Conservation (phyloP, 352 stramenopile species). For the Phytophthora gonapodyides region DNA sequence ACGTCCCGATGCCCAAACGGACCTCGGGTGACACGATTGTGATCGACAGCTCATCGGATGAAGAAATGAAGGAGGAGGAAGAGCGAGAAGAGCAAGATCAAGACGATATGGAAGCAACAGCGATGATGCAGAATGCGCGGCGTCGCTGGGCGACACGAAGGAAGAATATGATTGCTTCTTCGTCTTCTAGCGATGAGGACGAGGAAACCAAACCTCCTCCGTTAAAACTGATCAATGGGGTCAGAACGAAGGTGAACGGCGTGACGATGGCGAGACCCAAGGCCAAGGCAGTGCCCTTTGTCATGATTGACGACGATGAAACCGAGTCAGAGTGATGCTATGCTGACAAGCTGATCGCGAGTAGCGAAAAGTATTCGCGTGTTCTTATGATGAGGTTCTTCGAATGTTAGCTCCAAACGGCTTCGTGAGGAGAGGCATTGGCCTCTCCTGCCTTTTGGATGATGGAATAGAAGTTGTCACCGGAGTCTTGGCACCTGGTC, state of each 20-base stretch:
- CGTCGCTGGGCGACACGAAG: conserved; percentile 19
- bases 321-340: conserved; percentile 39
- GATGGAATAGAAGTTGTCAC: conserved; percentile 79
- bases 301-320: conserved; percentile 37
- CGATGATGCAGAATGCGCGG: conserved; percentile 17
- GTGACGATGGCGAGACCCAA: conserved; percentile 13
- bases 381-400: conserved; percentile 9
- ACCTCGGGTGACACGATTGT: conserved; percentile 16
- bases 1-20: conserved; percentile 1
- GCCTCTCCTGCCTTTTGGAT: conserved; percentile 56
- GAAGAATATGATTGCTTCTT: conserved; percentile 9
- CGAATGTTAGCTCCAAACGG: conserved; percentile 56
- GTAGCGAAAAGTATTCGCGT: conserved; percentile 1
- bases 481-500: conserved; percentile 37
- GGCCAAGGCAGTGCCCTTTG: conserved; percentile 18
- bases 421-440: conserved; percentile 34
- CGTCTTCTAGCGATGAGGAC: conserved; percentile 25
- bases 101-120: conserved; percentile 19
- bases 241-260: conserved; percentile 9
- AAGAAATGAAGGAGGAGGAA: conserved; percentile 16
- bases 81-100: too few species aligned
- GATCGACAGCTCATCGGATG: conserved; percentile 37
- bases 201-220: conserved; percentile 18
- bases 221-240: background rate
- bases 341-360: conserved; percentile 4